Evolutionary conservation across 352 stramenopile species (phyloP).

Genomic region (Thalassiosira hispida): DNA sequence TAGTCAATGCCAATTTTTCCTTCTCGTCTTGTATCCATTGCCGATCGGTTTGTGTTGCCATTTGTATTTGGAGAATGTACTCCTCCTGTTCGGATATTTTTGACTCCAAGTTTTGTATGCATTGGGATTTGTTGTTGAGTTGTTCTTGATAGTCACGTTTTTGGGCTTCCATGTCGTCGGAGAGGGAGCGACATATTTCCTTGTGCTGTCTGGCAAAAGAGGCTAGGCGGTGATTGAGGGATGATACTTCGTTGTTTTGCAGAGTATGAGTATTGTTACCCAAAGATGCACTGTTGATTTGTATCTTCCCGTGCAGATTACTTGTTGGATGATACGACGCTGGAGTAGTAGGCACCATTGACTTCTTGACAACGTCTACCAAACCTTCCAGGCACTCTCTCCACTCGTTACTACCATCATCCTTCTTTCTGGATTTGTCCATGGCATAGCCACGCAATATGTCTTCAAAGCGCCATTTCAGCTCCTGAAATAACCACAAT

Average conservation of each 20-base stretch:
- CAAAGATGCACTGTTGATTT: background rate
- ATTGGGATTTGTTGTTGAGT: slow-evolving; percentile 17
- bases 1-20: slow-evolving; percentile 25
- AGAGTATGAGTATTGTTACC: background rate
- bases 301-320: background rate
- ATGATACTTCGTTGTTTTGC: slow-evolving; percentile 9
- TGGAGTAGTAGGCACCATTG: background rate
- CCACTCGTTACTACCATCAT: slow-evolving; percentile 16
- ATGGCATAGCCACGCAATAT: slow-evolving; percentile 19
- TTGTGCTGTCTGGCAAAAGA: slow-evolving; percentile 13
- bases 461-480: slow-evolving; percentile 52
- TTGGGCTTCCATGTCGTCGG: slow-evolving; percentile 30
- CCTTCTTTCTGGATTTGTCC: background rate
- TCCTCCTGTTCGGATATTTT: slow-evolving; percentile 33
- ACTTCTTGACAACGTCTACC: slow-evolving; percentile 12
- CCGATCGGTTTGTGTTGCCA: slow-evolving; percentile 9
- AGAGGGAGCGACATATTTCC: slow-evolving; percentile 10
- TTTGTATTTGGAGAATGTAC: slow-evolving; percentile 19
- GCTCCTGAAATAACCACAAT: slow-evolving; percentile 48
- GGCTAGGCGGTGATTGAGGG: slow-evolving; percentile 15
- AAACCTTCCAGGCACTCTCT: slow-evolving; percentile 42
- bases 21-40: slow-evolving; percentile 33
- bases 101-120: slow-evolving; percentile 18
- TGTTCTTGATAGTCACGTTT: slow-evolving; percentile 24
- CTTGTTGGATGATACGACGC: background rate